These are phyloP conservation scores for Monosporascus ibericus DNA, from an alignment of 2,329 filamentous ascomycete species.

Conservation along the genomic window DNA sequence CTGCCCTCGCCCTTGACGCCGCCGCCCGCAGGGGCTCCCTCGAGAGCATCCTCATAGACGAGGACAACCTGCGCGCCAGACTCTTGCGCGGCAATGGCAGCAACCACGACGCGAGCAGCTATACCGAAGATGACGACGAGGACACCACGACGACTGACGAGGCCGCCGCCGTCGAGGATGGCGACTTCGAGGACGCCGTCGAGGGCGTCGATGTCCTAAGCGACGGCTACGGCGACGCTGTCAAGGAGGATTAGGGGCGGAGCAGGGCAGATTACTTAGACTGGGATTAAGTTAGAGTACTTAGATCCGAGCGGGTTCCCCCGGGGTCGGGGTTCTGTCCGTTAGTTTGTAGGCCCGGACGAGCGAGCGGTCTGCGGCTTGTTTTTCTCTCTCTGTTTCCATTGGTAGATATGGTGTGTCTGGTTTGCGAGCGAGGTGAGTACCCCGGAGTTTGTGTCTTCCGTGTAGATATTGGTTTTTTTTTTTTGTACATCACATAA, in stretches of 20 bases:
- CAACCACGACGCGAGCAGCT: neutral
- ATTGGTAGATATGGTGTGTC: no score
- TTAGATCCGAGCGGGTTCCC: no score
- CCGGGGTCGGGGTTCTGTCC: no score
- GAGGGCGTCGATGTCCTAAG: slow-evolving; percentile 6
- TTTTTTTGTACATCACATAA: no score
- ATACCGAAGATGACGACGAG: slow-evolving; percentile 20
- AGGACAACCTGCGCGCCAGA: slow-evolving; percentile 48
- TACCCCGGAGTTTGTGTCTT: no score
- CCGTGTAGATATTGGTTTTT: no score
- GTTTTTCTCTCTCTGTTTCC: no score
- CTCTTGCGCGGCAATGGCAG: slow-evolving; percentile 30
- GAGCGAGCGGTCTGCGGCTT: no score
- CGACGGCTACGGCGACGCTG: neutral
- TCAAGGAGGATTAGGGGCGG: neutral
- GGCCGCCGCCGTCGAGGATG: slow-evolving; percentile 14
- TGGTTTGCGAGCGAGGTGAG: no score
- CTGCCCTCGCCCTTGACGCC: slow-evolving; percentile 44
- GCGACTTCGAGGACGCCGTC: slow-evolving; percentile 14
- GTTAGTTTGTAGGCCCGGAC: no score
- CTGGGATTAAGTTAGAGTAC: no score
- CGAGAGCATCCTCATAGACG: slow-evolving; percentile 51
- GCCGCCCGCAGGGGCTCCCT: slow-evolving; percentile 45
- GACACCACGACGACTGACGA: slow-evolving; percentile 25
- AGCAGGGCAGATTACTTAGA: no score